Conservation (phyloP, 306 rosid species). For the Benincasa hispida region DNA sequence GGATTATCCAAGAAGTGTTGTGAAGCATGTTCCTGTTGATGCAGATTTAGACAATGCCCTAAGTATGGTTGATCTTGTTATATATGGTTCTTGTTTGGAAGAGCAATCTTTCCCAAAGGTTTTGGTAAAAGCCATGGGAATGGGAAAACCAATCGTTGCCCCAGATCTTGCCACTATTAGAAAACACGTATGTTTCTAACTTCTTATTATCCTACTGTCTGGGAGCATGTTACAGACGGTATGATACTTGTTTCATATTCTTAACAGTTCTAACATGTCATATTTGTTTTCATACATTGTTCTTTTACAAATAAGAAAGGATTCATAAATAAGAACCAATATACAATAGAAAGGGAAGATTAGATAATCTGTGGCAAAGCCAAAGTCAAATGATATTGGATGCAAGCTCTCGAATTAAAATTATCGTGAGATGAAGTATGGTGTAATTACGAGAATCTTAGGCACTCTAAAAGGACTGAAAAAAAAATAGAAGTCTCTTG, state of each 20-base stretch:
- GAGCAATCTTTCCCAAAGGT: slow-evolving; percentile 75
- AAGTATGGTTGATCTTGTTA: slow-evolving; percentile 49
- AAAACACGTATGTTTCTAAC: slow-evolving; percentile 48
- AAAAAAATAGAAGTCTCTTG: background rate
- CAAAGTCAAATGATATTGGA: background rate
- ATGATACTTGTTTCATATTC: background rate
- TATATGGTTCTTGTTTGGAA: slow-evolving; percentile 79
- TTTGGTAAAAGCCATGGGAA: slow-evolving; percentile 83
- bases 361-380: background rate
- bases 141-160: slow-evolving; percentile 79
- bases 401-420: background rate
- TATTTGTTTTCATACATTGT: background rate
- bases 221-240: background rate
- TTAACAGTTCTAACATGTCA: background rate
- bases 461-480: background rate
- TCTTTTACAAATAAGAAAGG: background rate
- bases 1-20: slow-evolving; percentile 60
- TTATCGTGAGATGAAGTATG: background rate
- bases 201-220: slow-evolving; percentile 10
- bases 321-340: background rate
- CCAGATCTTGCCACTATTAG: slow-evolving; percentile 68
- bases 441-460: background rate
- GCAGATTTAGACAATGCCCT: slow-evolving; percentile 45
- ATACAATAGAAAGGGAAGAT: background rate
- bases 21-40: slow-evolving; percentile 63